Evolutionary conservation across 805 yeast species (phyloP).

Genomic region (Candida argentea): DNA sequence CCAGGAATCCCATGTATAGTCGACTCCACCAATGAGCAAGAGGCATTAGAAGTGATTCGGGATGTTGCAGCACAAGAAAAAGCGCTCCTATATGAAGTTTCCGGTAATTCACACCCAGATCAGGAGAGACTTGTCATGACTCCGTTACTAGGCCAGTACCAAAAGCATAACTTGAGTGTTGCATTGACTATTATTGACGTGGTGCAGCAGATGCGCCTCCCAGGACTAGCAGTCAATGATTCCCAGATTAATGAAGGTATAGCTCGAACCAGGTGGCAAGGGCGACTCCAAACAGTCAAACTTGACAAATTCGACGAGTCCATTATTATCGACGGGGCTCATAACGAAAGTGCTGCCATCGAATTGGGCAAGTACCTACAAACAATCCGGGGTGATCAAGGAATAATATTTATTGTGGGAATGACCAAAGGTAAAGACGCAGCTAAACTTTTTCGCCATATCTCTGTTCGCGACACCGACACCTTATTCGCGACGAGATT

Average conservation of each 20-base stretch:
- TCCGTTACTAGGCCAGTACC: conserved; percentile 68
- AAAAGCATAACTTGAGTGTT: conserved; percentile 55
- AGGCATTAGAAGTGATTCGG: conserved; percentile 39
- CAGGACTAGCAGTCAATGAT: conserved; percentile 18
- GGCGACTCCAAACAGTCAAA: conserved; percentile 52
- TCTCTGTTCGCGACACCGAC: conserved; percentile 41
- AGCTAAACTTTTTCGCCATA: conserved; percentile 36
- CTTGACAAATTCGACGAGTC: conserved; percentile 13
- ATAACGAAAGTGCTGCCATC: conserved; percentile 77
- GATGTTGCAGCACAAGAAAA: conserved; percentile 22
- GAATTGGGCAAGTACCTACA: conserved; percentile 51
- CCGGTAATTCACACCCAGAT: conserved; percentile 5
- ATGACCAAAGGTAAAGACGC: conserved; percentile 67
- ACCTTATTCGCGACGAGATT: conserved; percentile 54
- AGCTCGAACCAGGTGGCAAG: conserved; percentile 64
- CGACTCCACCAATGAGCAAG: conserved; percentile 53
- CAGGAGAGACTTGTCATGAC: conserved; percentile 26
- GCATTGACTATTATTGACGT: conserved; percentile 49
- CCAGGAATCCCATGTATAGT: conserved; percentile 50
- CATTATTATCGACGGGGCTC: conserved; percentile 82
- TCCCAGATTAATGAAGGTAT: conserved; percentile 43
- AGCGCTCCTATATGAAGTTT: conserved; percentile 18
- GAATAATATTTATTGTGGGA: conserved; percentile 56
- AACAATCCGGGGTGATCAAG: conserved; percentile 10
- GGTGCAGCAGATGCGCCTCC: conserved; percentile 9